Evolutionary conservation across 164 flowering plant species (phyloP), one percentile per base, ranked within the genome.

Genomic region (Echeveria elegans): DNA sequence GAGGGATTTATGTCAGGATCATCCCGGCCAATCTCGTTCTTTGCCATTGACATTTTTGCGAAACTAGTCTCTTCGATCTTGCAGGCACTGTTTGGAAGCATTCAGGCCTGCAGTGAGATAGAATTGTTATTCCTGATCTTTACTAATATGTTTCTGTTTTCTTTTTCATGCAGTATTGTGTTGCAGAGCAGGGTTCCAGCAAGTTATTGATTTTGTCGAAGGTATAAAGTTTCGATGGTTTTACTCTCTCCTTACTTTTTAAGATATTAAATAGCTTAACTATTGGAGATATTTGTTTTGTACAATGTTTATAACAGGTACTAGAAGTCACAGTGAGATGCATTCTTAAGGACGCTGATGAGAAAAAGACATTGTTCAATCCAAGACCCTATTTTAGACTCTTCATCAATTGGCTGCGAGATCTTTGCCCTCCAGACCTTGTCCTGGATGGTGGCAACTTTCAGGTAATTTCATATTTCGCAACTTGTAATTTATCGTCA

Each of bases 341-440:
- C 63, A 85, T 95, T 61, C 96, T 83, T 66, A 85, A 82, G 78
- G 97, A 92, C 75, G 88, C 90, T 6, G 98, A 95, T 66, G 98
- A 90, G 67, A 95, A 85, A 80, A 90, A 82, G 71, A 36, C 74
- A 28, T 75, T 87, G 58, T 90, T 95, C 66, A 88, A 87, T 75
- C 90, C 99, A 0, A 90, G 97, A 69, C 97, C 99, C 30, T 90
- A 87, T 78, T 95, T 87, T 81, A 80, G 99, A 80, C 66, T 95
- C 73, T 95, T 90, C 69, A 79, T 90, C 18, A 85, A 91, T 73
- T 90, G 92, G 92, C 73, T 95, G 24, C 68, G 77, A 38, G 98
- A 95, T 72, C 82, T 95, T 50, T 76, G 81, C 69, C 82, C 94
- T 32, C 67, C 79, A 24, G 97, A 95, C 9, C 86, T 90, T 64